These are phyloP conservation scores for Striga hermonthica DNA, from an alignment of 305 asterid genomes.

Conservation along the genomic window DNA sequence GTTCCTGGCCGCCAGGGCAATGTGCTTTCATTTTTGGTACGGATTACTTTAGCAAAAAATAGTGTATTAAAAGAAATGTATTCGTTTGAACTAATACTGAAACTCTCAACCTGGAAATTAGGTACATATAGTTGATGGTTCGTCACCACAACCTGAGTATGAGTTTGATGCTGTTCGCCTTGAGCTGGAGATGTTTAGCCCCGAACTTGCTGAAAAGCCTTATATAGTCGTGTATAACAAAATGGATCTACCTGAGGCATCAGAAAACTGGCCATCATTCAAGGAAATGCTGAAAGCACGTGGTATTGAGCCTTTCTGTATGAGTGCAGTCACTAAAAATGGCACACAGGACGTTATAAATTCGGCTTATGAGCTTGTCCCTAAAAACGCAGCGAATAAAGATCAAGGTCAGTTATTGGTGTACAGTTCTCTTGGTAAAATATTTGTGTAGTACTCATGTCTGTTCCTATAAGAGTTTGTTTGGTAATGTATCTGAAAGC, in stretches of 20 bases:
- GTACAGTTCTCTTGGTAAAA: too few relatives aligned
- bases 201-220: conserved; percentile 85
- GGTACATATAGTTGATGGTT: conserved; percentile 91
- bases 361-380: conserved; percentile 68
- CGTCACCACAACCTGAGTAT: conserved; percentile 80
- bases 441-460: too few relatives aligned
- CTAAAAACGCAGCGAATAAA: conserved; percentile 36
- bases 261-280: conserved; percentile 72
- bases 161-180: conserved; percentile 94
- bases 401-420: conserved; percentile 40
- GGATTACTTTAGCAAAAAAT: background rate
- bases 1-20: background rate
- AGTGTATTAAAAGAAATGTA: conserved; percentile 1
- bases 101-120: conserved; percentile 35
- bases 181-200: conserved; percentile 93
- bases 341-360: conserved; percentile 77
- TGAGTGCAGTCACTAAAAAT: conserved; percentile 79
- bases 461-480: too few relatives aligned
- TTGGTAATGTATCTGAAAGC: too few relatives aligned
- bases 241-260: conserved; percentile 91
- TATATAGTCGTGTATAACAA: conserved; percentile 78
- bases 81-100: conserved; percentile 29
- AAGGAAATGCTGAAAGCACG: conserved; percentile 51
- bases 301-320: conserved; percentile 71
- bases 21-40: background rate